phyloP scores from a whole-genome alignment of 129 eudicot species.

The Flaveria sonorensis region DNA sequence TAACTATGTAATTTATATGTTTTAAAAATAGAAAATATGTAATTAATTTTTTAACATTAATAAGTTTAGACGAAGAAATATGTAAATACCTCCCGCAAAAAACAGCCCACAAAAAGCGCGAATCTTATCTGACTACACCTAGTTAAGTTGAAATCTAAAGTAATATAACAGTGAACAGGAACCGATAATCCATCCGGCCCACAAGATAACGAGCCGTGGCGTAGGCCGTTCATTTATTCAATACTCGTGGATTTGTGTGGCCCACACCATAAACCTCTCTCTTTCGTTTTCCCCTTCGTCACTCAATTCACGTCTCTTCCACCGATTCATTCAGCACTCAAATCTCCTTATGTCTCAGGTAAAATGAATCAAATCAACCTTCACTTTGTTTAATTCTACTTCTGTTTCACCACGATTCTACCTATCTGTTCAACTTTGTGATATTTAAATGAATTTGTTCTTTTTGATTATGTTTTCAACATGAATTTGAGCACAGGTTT shows the following conservation, averaged over 20 bases:
- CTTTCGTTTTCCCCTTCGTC: conserved; percentile 26
- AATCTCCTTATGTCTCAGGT: conserved; percentile 45
- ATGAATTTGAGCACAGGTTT: neutral
- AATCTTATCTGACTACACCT: too few species aligned
- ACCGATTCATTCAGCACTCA: neutral
- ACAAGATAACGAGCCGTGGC: neutral
- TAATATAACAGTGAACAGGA: too few species aligned
- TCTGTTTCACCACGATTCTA: neutral
- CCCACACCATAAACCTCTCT: conserved; percentile 32
- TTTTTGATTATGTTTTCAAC: neutral
- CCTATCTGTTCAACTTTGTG: neutral
- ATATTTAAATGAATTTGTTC: neutral
- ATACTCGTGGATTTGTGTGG: conserved; percentile 44
- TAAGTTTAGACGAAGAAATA: too few species aligned
- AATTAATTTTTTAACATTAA: too few species aligned
- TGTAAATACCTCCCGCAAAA: too few species aligned
- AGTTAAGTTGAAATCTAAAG: too few species aligned
- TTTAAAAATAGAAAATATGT: too few species aligned
- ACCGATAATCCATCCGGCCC: neutral
- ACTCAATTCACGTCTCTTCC: neutral
- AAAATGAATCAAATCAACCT: neutral
- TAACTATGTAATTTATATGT: too few species aligned
- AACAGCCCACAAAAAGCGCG: too few species aligned
- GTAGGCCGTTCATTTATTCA: conserved; percentile 39
- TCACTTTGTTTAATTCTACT: neutral